Evolutionary conservation across 257 asterid species (phyloP), one percentile per base, ranked within the genome.

Genomic region (Parsonsia alboflavescens): DNA sequence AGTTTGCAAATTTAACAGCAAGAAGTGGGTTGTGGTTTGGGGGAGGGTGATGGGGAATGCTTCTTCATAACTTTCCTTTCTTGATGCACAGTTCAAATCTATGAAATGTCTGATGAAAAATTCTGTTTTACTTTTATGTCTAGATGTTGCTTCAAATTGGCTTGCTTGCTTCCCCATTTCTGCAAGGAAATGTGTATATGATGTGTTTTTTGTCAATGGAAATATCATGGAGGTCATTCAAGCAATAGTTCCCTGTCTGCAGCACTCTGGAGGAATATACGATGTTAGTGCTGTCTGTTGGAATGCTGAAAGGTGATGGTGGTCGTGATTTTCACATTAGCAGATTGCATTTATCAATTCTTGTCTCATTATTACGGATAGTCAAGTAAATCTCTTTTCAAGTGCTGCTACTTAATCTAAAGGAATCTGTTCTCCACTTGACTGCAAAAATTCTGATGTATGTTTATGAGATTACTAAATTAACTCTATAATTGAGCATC

Each of bases 231-330:
- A 89, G 89, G 81, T 88, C 67, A 83, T 92, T 80, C 88, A 85
- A 73, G 82, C 80, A 78, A 36, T 92, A 79, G 93, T 87, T 82
- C 99, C 99, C 71, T 92, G 93, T 83, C 87, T 94, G 73, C 91
- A 82, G 75, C 85, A 73, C 46, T 80, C 78, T 80, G 85, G 83
- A 83, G 78, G 78, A 61, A 80, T 64, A 75, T 81, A 81, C 53
- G 88, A 85, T 66, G 74, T 68, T 26, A 80, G 49, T 84, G 85
- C 89, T 67, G 92, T 92, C 70, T 80, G 86, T 80, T 81, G 80
- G 48, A 94, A 89, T 77, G 96, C 94, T 61, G 96, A 94, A 88
- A 94, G 99, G 97, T 91, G 81, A 67, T 70, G 99, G 97, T 91
- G 81, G 63, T 70, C 21, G 17, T 77, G 7, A n/a, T 36, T 19